Evolutionary conservation across 345 rosid species (phyloP).

Genomic region (Salix viminalis): DNA sequence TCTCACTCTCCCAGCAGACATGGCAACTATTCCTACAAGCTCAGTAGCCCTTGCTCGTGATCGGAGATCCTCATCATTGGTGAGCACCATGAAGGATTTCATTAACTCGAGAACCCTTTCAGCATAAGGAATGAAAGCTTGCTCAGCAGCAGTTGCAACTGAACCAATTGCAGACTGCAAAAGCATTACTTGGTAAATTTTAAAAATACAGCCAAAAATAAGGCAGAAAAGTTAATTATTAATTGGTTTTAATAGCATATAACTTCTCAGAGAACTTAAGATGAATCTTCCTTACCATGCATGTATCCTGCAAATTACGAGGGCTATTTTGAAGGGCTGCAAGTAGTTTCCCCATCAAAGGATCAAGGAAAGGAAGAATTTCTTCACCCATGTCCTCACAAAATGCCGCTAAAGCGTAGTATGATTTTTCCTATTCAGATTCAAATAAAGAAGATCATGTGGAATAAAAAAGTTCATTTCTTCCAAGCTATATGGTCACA

Average conservation of each 20-base stretch:
- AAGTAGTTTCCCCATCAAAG: slow-evolving; percentile 85
- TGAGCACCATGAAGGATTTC: slow-evolving; percentile 93
- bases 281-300: slow-evolving; percentile 64
- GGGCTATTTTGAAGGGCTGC: slow-evolving; percentile 74
- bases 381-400: slow-evolving; percentile 99
- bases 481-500: neutral
- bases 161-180: slow-evolving; percentile 97
- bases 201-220: neutral
- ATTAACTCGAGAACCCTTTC: slow-evolving; percentile 82
- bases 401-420: slow-evolving; percentile 96
- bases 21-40: slow-evolving; percentile 98
- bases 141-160: slow-evolving; percentile 96
- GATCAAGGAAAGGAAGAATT: slow-evolving; percentile 85
- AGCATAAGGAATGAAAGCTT: slow-evolving; percentile 94
- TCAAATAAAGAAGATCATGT: slow-evolving; percentile 4
- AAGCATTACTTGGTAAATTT: slow-evolving; percentile 13
- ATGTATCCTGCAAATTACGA: slow-evolving; percentile 93
- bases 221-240: neutral
- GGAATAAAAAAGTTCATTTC: neutral
- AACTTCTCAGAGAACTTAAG: neutral
- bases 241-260: neutral
- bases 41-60: slow-evolving; percentile 97
- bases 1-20: slow-evolving; percentile 82
- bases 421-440: slow-evolving; percentile 78
- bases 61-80: slow-evolving; percentile 82